These are phyloP conservation scores for Thelephora aurantiotincta DNA, from an alignment of 768 basidiomycete genomes.

Conservation along the genomic window DNA sequence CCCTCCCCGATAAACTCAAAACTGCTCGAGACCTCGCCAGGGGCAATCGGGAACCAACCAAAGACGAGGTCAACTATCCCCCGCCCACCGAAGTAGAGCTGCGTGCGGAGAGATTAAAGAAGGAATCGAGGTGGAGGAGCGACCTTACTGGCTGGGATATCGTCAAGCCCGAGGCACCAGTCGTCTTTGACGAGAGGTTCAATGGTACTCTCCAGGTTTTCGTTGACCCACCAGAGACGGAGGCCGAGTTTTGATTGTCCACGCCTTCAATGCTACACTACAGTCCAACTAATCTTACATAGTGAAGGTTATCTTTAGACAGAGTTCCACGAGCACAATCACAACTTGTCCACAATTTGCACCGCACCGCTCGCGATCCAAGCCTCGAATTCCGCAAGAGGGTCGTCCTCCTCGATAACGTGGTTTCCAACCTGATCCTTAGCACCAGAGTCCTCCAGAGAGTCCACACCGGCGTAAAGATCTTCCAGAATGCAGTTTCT, in stretches of 20 bases:
- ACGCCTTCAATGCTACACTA: not conserved
- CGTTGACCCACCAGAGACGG: slow-evolving; percentile 21
- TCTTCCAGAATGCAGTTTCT: slow-evolving; percentile 1
- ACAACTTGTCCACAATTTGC: slow-evolving; percentile 23
- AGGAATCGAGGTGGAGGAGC: slow-evolving; percentile 75
- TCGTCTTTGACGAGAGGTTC: slow-evolving; percentile 72
- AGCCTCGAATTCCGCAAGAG: slow-evolving; percentile 51
- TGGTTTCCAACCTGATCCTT: too few species aligned
- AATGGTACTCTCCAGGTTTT: slow-evolving; percentile 47
- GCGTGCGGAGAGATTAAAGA: slow-evolving; percentile 75
- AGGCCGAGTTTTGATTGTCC: not conserved
- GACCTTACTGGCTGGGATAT: slow-evolving; percentile 74
- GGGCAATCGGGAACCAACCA: slow-evolving; percentile 71
- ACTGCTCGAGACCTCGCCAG: slow-evolving; percentile 64
- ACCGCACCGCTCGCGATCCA: slow-evolving; percentile 59
- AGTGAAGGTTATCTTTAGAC: not conserved
- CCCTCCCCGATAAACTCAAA: slow-evolving; percentile 48
- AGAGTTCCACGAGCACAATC: not conserved
- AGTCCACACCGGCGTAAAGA: too few species aligned
- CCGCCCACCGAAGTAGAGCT: slow-evolving; percentile 84
- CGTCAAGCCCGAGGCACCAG: slow-evolving; percentile 43
- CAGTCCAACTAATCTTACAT: not conserved
- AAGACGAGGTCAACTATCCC: slow-evolving; percentile 63
- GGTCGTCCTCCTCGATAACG: slow-evolving; percentile 19
- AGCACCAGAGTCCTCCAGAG: too few species aligned